A percentile compares a stretch with the other conserved stretches of the same genome.
Conservation (phyloP, 768 basidiomycete genomes). For the Trametes maxima region DNA sequence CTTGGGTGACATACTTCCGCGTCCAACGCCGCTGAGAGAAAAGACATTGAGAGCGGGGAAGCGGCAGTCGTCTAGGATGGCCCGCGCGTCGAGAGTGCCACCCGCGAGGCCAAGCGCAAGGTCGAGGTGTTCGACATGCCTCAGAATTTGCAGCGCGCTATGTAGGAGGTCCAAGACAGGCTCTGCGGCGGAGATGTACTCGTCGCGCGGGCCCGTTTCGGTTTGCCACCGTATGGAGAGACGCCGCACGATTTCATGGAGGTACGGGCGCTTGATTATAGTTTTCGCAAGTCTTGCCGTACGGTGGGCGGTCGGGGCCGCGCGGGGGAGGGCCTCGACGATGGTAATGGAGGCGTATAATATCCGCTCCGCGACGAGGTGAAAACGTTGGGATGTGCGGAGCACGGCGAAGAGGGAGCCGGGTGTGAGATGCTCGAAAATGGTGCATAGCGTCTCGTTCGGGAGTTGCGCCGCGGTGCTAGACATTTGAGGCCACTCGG, state of each 20-base stretch:
- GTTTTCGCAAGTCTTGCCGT: constrained; percentile 57
- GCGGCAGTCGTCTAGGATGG: constrained; percentile 27
- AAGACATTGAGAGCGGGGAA: constrained; percentile 36
- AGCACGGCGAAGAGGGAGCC: constrained; percentile 43
- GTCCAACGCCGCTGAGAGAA: constrained; percentile 37
- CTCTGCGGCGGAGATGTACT: constrained; percentile 27
- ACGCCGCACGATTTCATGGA: constrained; percentile 46
- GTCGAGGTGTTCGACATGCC: constrained; percentile 56
- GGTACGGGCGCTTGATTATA: constrained; percentile 47
- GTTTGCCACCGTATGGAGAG: constrained; percentile 60
- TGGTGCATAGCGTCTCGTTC: constrained; percentile 56
- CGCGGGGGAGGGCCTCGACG: constrained; percentile 46
- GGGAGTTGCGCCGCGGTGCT: constrained; percentile 38
- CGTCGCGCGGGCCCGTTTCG: constrained; percentile 35
- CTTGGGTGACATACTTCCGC: constrained; percentile 42
- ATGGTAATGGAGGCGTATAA: constrained; percentile 58
- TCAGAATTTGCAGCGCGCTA: constrained; percentile 44
- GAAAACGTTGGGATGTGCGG: constrained; percentile 45
- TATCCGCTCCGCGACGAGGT: constrained; percentile 56
- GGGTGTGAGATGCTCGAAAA: constrained; percentile 42
- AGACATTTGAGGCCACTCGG: constrained; percentile 8
- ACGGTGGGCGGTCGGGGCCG: constrained; percentile 39
- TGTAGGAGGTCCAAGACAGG: constrained; percentile 35
- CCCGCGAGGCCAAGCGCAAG: constrained; percentile 53
- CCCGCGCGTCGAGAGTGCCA: constrained; percentile 36